A percentile compares a stretch with the other conserved stretches of the same genome.
Conservation (phyloP, 164 flowering plant species). For the Tinospora cordifolia region DNA sequence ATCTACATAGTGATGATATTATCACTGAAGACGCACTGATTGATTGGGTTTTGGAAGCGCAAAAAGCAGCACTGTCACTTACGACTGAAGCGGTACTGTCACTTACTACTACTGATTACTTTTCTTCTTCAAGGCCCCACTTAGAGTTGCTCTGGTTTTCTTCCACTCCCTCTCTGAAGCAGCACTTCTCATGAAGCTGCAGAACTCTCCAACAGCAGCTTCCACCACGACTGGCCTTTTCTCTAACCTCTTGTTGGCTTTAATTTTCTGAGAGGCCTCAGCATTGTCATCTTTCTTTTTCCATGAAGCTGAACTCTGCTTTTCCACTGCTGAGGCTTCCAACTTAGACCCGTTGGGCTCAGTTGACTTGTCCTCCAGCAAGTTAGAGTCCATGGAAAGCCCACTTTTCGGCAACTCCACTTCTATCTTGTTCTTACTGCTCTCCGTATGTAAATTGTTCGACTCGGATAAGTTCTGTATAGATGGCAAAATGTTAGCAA, state of each 20-base stretch:
- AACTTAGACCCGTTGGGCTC: constrained; percentile 2
- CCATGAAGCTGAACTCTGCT: constrained; percentile 1
- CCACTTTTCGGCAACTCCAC: constrained; percentile 1
- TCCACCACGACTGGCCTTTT: constrained; percentile 7
- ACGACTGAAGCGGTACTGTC: too few species aligned
- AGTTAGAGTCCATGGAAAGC: too few species aligned
- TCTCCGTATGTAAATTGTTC: not conserved
- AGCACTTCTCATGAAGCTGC: constrained; percentile 61
- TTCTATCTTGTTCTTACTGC: not conserved
- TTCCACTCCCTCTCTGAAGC: constrained; percentile 66
- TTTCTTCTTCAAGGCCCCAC: constrained; percentile 40
- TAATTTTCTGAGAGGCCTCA: constrained; percentile 8
- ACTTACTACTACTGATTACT: constrained; percentile 17
- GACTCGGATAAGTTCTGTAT: not conserved
- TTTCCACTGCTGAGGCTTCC: constrained; percentile 5
- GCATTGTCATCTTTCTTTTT: constrained; percentile 8
- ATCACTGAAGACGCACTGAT: too few species aligned
- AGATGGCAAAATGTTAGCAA: constrained; percentile 43
- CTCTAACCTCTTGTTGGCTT: constrained; percentile 8
- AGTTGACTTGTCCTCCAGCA: not conserved
- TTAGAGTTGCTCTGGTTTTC: constrained; percentile 47
- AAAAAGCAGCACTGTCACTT: too few species aligned
- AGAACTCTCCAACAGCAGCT: constrained; percentile 30
- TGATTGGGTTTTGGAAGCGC: too few species aligned
- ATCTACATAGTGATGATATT: too few species aligned